These are phyloP conservation scores for Sporisorium iseilematis-ciliati DNA, from an alignment of 1,284 basidiomycete species.

Conservation along the genomic window DNA sequence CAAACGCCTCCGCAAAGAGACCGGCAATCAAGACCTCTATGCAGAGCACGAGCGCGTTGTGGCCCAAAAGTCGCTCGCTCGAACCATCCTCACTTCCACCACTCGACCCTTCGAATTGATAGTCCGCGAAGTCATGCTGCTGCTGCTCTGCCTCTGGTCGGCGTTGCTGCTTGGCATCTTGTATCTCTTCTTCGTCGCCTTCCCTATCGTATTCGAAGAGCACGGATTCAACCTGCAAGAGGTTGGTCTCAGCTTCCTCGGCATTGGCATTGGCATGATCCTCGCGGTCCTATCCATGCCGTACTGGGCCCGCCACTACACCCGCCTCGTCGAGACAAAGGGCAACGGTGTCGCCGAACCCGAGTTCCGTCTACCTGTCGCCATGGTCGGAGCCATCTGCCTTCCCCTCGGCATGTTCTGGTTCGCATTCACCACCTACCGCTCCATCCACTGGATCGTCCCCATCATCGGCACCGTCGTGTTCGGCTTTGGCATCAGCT, in stretches of 20 bases:
- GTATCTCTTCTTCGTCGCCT: conserved; percentile 59
- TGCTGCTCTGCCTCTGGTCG: conserved; percentile 44
- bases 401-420: conserved; percentile 56
- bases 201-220: conserved; percentile 50
- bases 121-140: conserved; percentile 32
- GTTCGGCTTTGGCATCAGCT: conserved; percentile 49
- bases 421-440: conserved; percentile 55
- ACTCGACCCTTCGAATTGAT: conserved; percentile 38
- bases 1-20: conserved; percentile 63
- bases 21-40: conserved; percentile 57
- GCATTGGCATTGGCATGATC: conserved; percentile 53
- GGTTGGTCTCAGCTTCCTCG: conserved; percentile 49
- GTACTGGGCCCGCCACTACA: conserved; percentile 71
- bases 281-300: conserved; percentile 68
- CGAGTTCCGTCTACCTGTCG: conserved; percentile 56
- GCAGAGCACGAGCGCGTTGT: conserved; percentile 31
- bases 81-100: conserved; percentile 29
- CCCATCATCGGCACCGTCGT: conserved; percentile 49
- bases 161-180: conserved; percentile 46
- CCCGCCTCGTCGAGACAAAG: conserved; percentile 73
- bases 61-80: conserved; percentile 24
- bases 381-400: conserved; percentile 43
- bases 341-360: conserved; percentile 71
- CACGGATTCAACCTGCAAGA: conserved; percentile 56
- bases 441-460: conserved; percentile 55